Percentiles rank a stretch among this genome's conserved stretches.
phyloP scores from a whole-genome alignment of 2,329 filamentous ascomycete genomes.

The Talaromyces verruculosus region DNA sequence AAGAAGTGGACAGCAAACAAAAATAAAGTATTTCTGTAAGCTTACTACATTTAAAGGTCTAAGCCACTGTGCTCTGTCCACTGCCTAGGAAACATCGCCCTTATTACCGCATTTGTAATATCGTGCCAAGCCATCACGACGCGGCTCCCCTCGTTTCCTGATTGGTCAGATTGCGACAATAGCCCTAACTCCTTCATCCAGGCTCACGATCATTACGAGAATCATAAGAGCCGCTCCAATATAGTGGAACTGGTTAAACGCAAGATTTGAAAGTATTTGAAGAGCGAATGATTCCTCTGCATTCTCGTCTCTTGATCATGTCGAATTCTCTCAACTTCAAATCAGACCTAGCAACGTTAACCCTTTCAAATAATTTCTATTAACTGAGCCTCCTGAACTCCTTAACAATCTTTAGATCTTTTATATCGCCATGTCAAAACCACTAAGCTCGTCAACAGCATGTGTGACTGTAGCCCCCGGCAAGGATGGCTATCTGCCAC shows the following conservation, averaged over 20 bases:
- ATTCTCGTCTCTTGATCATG: neutral
- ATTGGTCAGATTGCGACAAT: neutral
- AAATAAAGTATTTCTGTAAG: neutral
- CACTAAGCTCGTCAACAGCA: neutral
- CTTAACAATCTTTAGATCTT: too few relatives aligned
- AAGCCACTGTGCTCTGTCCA: neutral
- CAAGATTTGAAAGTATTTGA: neutral
- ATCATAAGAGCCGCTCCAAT: neutral
- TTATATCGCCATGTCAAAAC: neutral
- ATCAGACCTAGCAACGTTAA: neutral
- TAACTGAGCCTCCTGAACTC: too few relatives aligned
- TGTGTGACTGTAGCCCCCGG: neutral
- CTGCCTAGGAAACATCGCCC: neutral
- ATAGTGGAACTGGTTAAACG: neutral
- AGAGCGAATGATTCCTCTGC: neutral
- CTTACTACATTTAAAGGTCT: neutral
- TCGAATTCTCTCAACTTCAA: neutral
- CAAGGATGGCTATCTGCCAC: neutral
- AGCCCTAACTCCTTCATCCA: neutral
- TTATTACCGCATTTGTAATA: neutral
- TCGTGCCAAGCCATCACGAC: neutral
- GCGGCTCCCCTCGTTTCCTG: neutral
- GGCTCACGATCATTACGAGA: neutral
- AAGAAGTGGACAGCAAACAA: too few relatives aligned
- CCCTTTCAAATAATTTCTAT: neutral